Evolutionary conservation across 73 alveolate genomes (phyloP), one percentile per base, ranked within the genome.

Genomic region (Tetrahymena elliotti): DNA sequence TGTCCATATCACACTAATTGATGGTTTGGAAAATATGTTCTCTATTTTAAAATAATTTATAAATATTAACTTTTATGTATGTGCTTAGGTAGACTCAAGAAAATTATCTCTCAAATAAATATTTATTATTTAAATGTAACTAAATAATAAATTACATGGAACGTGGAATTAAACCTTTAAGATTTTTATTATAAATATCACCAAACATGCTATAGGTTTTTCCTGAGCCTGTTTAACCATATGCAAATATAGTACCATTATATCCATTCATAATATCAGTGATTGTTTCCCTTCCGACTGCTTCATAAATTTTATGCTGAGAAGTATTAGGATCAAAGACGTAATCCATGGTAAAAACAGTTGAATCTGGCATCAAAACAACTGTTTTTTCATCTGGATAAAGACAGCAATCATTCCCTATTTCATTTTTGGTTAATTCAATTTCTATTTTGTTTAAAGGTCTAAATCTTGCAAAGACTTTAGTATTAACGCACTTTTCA

Each of bases 211-310:
- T 98, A 95, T 93, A 98, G 24, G 99, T 99, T 95, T 99, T 99
- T 13, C 99, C 99, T 35, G 99, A 96, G 11, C 99, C 99, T 41
- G 99, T 98, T 95, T 99, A 98, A 0, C 99, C 99, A 96, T 99
- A 99, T 3, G 99, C 99, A 88, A 99, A 98, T 4, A 97, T 96
- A 4, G 99, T 98, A 37, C 99, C 99, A 94, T 99, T 99, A 84
- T 98, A 99, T 36, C 98, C 98, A 94, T 96, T 95, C 35, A 96
- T 36, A 18, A 96, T 95, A 94, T 99, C 99, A 83, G 97, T 95
- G 7, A 98, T 97, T 20, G 97, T 95, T 82, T 97, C 96, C 68
- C 96, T 93, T 13, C 99, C 99, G 35, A 97, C 98, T 31, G 95
- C 93, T 33, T 96, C 84, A 95, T 96, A 98, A 33, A 98, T 97